phyloP scores from a whole-genome alignment of 78 protist species.

The Tieghemostelium lacteum region DNA sequence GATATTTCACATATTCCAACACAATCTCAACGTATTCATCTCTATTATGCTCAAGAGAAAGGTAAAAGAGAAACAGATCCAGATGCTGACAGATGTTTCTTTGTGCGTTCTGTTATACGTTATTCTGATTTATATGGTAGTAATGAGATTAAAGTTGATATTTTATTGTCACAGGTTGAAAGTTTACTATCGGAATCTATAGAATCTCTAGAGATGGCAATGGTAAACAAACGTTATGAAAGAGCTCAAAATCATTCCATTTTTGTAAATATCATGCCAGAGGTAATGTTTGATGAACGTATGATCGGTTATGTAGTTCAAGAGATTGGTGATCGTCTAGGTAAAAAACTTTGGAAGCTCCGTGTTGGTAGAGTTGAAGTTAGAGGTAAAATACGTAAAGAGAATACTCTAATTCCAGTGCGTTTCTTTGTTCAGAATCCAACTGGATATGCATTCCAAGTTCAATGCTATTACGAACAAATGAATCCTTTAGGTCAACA shows the following conservation, averaged over 20 bases:
- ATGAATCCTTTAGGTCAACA: slow-evolving; percentile 22
- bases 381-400: slow-evolving; percentile 33
- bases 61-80: slow-evolving; percentile 68
- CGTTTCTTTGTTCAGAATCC: slow-evolving; percentile 80
- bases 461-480: slow-evolving; percentile 83
- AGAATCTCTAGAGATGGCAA: slow-evolving; percentile 88
- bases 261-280: slow-evolving; percentile 92
- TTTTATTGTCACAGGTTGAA: slow-evolving; percentile 81
- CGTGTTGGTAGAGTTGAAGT: slow-evolving; percentile 91
- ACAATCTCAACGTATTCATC: slow-evolving; percentile 80
- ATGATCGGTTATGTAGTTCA: slow-evolving; percentile 47
- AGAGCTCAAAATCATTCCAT: slow-evolving; percentile 84
- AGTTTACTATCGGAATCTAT: slow-evolving; percentile 81
- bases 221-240: background rate
- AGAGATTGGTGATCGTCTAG: slow-evolving; percentile 76
- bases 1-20: slow-evolving; percentile 81
- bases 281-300: slow-evolving; percentile 66
- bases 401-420: slow-evolving; percentile 50
- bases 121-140: slow-evolving; percentile 77
- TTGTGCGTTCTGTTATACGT: slow-evolving; percentile 88
- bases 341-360: slow-evolving; percentile 84
- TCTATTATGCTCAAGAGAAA: slow-evolving; percentile 91
- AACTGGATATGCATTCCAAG: slow-evolving; percentile 80
- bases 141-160: slow-evolving; percentile 73
- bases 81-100: slow-evolving; percentile 89